Evolutionary conservation across 768 basidiomycete species (phyloP), one percentile per base, ranked within the genome.

Genomic region (Suillus occidentalis): DNA sequence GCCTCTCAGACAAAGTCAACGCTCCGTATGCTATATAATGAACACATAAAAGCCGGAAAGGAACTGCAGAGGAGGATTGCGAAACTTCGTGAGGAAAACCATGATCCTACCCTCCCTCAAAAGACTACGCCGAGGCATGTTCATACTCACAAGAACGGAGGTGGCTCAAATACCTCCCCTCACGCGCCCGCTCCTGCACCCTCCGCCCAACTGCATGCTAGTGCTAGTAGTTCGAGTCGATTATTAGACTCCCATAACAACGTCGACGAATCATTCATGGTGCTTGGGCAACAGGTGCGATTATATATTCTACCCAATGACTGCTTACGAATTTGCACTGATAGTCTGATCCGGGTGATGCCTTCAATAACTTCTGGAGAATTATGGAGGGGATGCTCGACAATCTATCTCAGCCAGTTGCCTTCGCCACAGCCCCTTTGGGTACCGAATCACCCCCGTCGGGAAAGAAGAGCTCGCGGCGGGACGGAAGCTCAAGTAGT

Each of bases 201-300:
- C 1, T 81, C 80, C 3, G 80, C 84, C 20, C 84, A 85, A 37
- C 80, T 84, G 5, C 82, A 82, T 12, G 79, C 82, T 20, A 78
- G 72, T 36, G 79, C 82, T 20, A 78, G 72, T 28, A 59, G 78
- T 13, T 71, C 76, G 25, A 55, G 72, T 65, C 67, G 73, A 63
- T 47, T 73, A 81, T 75, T 79, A 63, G 83, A 90, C 66, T 84
- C 85, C 36, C 80, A 83, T 72, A 85, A 85, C 66, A 85, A 88
- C 2, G 90, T 91, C 1, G 93, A 94, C 56, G 93, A 94, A 72
- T 94, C 93, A 0, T 95, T 94, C 70, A 93, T 95, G 92, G 82
- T 95, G 2, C 80, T 94, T 4, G 91, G 91, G 20, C 92, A 93
- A 73, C 84, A 87, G 69, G 90, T 92, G 71, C 70, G 86, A 80